Base-by-base conservation (phyloP, 148 eudicot species). In the Tetragonia tetragonoides region DNA sequence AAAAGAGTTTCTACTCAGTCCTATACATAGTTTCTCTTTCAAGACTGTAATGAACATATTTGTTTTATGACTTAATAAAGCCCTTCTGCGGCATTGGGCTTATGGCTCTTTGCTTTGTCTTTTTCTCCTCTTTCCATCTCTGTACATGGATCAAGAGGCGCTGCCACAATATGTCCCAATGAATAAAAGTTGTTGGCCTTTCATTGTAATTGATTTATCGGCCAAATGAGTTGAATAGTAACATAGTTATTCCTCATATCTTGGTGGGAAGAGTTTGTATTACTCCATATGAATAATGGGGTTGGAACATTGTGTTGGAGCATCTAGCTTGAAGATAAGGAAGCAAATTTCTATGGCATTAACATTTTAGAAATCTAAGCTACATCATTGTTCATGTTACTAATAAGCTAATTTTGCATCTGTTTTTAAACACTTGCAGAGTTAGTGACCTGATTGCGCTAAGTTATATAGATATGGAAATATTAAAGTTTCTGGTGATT, bases 361-460 rank as follows among this genome's bases (percentile, higher is more conserved):
- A 49, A 28, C 5, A 7, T 4, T 23, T 16, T 75, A 37, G 47
- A 28, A 9, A 6, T 66, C 38, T 23, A 14, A 17, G 54, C 47
- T 66, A 53, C 72, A 66, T n/a, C 38, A 15, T 39, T 34, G 64
- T 40, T 73, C 68, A 39, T 41, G 34, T 60, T 12, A 44, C 34
- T 37, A 23, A 41, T 41, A 39, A 75, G 15, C 17, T 75, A 49
- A 51, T 63, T 46, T 34, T 39, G 38, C 21, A 23, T n/a, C 42
- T 66, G 40, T 75, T 17, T 75, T 12, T 72, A 20, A 73, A 37
- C 70, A 49, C 53, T 68, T 20, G 11, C 11, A 68, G 17, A 23
- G 5, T 24, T 66, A 39, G 10, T 6, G 7, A 3, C 60, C n/a
- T 62, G 38, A 11, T 62, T 62, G 10, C 34, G 60, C 60, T 53